Conservation (phyloP, 1,139 yeast species). For the Pichia sp. region DNA sequence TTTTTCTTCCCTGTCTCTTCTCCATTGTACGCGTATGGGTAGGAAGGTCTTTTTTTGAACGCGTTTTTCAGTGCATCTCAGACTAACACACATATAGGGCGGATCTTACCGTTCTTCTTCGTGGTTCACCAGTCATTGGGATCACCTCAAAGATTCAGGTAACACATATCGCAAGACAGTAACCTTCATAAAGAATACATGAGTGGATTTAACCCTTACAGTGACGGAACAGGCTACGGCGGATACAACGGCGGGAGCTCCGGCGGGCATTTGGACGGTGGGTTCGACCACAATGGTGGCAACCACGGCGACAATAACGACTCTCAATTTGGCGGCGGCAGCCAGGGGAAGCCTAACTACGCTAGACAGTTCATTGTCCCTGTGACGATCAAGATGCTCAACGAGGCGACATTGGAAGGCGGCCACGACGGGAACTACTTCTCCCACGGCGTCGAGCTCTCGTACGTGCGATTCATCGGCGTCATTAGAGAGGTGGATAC, state of each 20-base stretch:
- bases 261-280: conserved; percentile 20
- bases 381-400: conserved; percentile 76
- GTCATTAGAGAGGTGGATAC: conserved; percentile 48
- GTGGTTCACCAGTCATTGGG: too few relatives aligned
- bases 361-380: conserved; percentile 57
- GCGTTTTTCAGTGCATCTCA: not conserved
- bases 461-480: conserved; percentile 50
- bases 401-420: conserved; percentile 54
- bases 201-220: conserved; percentile 30
- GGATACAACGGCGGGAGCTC: conserved; percentile 10
- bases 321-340: conserved; percentile 15
- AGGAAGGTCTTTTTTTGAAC: not conserved
- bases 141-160: too few relatives aligned
- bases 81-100: too few relatives aligned
- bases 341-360: conserved; percentile 28
- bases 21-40: not conserved
- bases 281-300: conserved; percentile 14
- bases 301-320: conserved; percentile 24
- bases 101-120: too few relatives aligned
- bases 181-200: conserved; percentile 3
- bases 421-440: conserved; percentile 74
- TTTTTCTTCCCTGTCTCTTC: not conserved
- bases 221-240: not conserved
- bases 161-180: too few relatives aligned
- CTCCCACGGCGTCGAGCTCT: conserved; percentile 53